Conservation (phyloP, 2,329 filamentous ascomycete genomes). For the Diaporthe vexans region DNA sequence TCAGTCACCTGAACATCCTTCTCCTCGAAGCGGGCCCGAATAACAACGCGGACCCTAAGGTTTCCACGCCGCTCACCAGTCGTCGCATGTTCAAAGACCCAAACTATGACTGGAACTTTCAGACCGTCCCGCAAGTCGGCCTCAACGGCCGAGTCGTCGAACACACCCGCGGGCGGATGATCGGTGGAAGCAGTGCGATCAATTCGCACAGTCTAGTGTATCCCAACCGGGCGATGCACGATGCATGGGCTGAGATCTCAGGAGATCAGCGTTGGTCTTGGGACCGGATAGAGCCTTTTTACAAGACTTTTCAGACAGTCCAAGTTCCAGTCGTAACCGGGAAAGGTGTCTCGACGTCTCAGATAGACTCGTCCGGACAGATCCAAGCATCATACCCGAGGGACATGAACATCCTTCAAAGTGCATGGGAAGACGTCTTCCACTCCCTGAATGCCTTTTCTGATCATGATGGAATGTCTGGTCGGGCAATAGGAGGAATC, state of each 20-base stretch:
- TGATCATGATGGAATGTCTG: constrained; percentile 1
- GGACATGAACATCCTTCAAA: neutral
- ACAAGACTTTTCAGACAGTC: constrained; percentile 3
- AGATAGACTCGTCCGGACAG: neutral
- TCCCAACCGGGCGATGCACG: constrained; percentile 16
- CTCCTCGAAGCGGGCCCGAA: constrained; percentile 6
- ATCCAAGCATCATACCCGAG: constrained; percentile 20
- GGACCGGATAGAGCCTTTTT: neutral
- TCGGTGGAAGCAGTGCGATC: constrained; percentile 17
- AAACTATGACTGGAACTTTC: neutral
- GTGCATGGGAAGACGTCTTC: constrained; percentile 15
- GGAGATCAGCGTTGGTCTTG: constrained; percentile 12
- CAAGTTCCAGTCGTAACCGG: neutral
- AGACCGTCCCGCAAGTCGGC: neutral
- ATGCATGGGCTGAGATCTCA: constrained; percentile 3
- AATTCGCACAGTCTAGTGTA: constrained; percentile 17
- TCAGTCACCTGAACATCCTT: neutral
- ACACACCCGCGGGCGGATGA: constrained; percentile 7
- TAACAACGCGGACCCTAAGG: neutral
- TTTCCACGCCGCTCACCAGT: neutral
- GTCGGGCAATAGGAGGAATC: constrained; percentile 2
- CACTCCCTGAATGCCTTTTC: neutral
- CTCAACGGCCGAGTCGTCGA: constrained; percentile 5
- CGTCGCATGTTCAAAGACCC: constrained; percentile 14
- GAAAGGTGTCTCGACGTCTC: neutral